Percentiles rank a stretch among this genome's conserved stretches.
Conservation (phyloP, 176 grass and related monocot species). For the Cocos nucifera region DNA sequence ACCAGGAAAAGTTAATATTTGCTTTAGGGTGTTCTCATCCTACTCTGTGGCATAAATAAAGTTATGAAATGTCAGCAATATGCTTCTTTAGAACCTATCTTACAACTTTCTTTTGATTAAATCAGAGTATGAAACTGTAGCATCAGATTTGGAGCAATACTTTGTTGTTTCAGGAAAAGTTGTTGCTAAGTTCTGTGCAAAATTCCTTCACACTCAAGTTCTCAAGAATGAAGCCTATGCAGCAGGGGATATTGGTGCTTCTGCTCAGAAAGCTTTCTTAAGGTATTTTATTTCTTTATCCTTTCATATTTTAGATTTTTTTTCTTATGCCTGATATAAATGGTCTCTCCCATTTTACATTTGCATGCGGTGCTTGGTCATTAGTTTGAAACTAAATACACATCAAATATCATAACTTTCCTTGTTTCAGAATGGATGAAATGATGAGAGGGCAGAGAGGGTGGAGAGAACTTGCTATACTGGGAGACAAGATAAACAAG, state of each 20-base stretch:
- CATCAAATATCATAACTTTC: slow-evolving; percentile 8
- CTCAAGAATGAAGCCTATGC: slow-evolving; percentile 16
- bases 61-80: too few species aligned
- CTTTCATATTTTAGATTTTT: slow-evolving; percentile 3
- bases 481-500: slow-evolving; percentile 91
- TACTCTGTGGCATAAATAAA: too few species aligned
- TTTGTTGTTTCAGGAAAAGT: slow-evolving; percentile 61
- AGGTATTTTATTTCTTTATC: slow-evolving; percentile 14
- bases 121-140: too few species aligned
- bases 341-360: too few species aligned
- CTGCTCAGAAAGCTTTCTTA: slow-evolving; percentile 23
- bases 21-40: too few species aligned
- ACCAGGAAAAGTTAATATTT: too few species aligned
- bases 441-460: slow-evolving; percentile 98
- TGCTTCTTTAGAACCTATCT: too few species aligned
- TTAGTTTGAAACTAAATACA: not conserved
- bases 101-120: too few species aligned
- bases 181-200: slow-evolving; percentile 29
- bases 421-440: slow-evolving; percentile 86
- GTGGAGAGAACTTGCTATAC: slow-evolving; percentile 75
- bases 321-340: slow-evolving; percentile 1
- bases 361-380: too few species aligned
- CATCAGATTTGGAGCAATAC: not conserved
- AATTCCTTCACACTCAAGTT: slow-evolving; percentile 23
- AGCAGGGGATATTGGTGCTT: slow-evolving; percentile 13